These are phyloP conservation scores for Pleomassaria siparia DNA, from an alignment of 2,329 filamentous ascomycete genomes.

Conservation along the genomic window DNA sequence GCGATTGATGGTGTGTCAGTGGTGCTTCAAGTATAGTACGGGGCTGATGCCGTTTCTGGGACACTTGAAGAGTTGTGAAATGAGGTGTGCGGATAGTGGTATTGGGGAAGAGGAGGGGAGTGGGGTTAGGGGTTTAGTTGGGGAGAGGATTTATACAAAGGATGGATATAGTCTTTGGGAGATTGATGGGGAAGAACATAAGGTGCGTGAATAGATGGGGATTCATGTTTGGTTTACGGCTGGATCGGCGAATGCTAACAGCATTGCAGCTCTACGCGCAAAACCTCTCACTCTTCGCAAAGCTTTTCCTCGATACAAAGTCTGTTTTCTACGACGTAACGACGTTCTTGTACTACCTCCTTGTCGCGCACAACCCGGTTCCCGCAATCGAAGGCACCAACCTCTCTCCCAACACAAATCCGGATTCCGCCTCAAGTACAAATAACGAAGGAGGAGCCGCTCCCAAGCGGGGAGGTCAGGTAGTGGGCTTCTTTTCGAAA, in stretches of 20 bases:
- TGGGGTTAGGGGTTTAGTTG: conserved; percentile 12
- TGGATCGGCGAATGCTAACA: too few relatives aligned
- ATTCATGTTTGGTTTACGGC: neutral
- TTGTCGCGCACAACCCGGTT: conserved; percentile 68
- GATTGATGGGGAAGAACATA: conserved; percentile 84
- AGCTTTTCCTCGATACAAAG: conserved; percentile 97
- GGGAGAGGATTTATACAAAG: conserved; percentile 74
- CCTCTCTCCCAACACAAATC: conserved; percentile 15
- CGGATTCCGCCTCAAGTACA: neutral
- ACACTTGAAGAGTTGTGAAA: conserved; percentile 42
- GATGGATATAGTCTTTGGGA: conserved; percentile 87
- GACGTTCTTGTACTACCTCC: conserved; percentile 91
- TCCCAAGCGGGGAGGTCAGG: conserved; percentile 48
- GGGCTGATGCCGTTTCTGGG: conserved; percentile 52
- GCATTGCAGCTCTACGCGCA: conserved; percentile 74
- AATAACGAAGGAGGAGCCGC: neutral
- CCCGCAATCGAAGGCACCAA: conserved; percentile 35
- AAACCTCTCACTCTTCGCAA: conserved; percentile 93
- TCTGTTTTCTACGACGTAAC: conserved; percentile 97
- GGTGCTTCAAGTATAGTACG: conserved; percentile 90
- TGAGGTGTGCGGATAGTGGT: conserved; percentile 5
- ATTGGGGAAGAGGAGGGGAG: neutral
- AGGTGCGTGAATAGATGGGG: conserved; percentile 35
- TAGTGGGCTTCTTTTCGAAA: conserved; percentile 97
- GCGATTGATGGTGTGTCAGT: conserved; percentile 80